Evolutionary conservation across 1,284 basidiomycete genomes (phyloP).

Genomic region (Bondarzewia mesenterica): DNA sequence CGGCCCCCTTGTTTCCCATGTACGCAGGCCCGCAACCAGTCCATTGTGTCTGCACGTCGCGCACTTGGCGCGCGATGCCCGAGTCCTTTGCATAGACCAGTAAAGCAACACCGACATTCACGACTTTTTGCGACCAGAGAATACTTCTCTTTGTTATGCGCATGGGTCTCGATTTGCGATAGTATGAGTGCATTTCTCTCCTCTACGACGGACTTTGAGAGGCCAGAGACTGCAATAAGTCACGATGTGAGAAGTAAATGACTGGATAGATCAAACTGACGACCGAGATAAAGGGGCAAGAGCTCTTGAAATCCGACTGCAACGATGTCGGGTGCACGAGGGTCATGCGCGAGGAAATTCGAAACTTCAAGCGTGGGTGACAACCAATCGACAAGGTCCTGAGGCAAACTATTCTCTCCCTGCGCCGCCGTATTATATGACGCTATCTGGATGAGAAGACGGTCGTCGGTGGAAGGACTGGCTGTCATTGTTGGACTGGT

Average conservation of each 20-base stretch:
- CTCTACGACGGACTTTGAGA: conserved; percentile 55
- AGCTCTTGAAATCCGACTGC: conserved; percentile 89
- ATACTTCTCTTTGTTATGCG: conserved; percentile 62
- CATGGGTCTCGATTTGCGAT: conserved; percentile 60
- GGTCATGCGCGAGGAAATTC: conserved; percentile 52
- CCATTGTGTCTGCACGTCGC: conserved; percentile 69
- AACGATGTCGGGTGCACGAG: conserved; percentile 70
- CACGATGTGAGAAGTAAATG: conserved; percentile 6
- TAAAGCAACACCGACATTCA: conserved; percentile 75
- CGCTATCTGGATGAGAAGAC: conserved; percentile 69
- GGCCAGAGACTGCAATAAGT: conserved; percentile 43
- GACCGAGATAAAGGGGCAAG: conserved; percentile 72
- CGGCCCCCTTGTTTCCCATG: conserved; percentile 96
- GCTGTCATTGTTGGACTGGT: neutral
- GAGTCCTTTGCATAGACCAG: conserved; percentile 76
- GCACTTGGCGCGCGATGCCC: conserved; percentile 48
- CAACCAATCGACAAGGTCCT: conserved; percentile 80
- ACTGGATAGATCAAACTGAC: conserved; percentile 36
- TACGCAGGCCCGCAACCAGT: conserved; percentile 66
- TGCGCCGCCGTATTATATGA: conserved; percentile 85
- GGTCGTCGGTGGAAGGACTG: conserved; percentile 15
- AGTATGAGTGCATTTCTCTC: conserved; percentile 56
- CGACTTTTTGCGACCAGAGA: conserved; percentile 64
- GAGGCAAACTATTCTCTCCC: conserved; percentile 59
- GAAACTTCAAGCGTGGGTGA: conserved; percentile 71